Evolutionary conservation across 2,329 filamentous ascomycete species (phyloP).

Genomic region (Pseudogymnoascus sp.): DNA sequence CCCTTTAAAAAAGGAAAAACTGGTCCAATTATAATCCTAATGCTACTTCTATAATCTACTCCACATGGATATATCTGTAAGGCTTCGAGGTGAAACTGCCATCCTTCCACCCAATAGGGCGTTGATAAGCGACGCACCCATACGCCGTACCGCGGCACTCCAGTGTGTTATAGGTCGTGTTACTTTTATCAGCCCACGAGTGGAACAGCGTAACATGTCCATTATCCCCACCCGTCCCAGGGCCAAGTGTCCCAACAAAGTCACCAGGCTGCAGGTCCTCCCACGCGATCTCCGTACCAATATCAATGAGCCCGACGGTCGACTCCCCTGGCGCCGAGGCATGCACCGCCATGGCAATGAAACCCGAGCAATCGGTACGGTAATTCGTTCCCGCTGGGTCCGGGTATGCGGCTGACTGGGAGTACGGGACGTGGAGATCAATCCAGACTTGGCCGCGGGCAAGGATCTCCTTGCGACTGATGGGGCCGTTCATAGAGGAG

Average conservation of each 20-base stretch:
- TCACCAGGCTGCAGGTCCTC: background rate
- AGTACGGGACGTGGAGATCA: conserved; percentile 1
- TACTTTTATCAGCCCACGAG: background rate
- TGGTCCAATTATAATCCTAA: background rate
- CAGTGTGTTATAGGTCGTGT: background rate
- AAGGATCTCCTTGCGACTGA: conserved; percentile 5
- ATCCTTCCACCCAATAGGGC: background rate
- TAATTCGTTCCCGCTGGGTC: background rate
- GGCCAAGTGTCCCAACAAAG: conserved; percentile 3
- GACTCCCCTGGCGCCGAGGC: conserved; percentile 1
- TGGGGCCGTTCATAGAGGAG: background rate
- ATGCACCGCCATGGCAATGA: background rate
- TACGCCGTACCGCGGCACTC: conserved; percentile 4
- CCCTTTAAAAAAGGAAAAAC: background rate
- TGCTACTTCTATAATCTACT: background rate
- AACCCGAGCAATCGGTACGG: conserved; percentile 6
- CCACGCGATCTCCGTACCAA: background rate
- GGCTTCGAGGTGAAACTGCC: conserved; percentile 6
- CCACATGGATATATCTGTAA: background rate
- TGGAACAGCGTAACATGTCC: conserved; percentile 1
- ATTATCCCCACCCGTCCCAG: background rate
- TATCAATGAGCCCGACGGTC: background rate
- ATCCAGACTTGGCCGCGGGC: conserved; percentile 5
- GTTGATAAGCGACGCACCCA: conserved; percentile 1
- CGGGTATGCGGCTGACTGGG: background rate